phyloP scores from a whole-genome alignment of 805 yeast species.

The Yarrowia sp. region DNA sequence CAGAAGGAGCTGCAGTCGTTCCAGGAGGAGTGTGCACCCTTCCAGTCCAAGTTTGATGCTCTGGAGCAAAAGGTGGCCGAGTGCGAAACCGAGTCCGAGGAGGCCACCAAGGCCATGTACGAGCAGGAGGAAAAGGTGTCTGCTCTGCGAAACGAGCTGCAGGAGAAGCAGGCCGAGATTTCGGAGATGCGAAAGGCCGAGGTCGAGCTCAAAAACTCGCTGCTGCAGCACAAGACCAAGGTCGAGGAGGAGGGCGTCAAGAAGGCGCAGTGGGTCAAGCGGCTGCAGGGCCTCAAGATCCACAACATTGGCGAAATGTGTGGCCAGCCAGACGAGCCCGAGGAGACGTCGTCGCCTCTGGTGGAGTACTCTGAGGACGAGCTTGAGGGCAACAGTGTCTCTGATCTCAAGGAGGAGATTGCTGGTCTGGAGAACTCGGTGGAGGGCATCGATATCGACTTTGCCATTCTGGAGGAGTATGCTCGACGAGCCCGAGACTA shows the following conservation, averaged over 20 bases:
- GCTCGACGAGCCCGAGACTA: slow-evolving; percentile 64
- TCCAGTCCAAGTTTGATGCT: slow-evolving; percentile 38
- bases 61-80: slow-evolving; percentile 28
- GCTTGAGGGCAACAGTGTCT: slow-evolving; percentile 47
- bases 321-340: slow-evolving; percentile 25
- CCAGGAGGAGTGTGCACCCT: slow-evolving; percentile 38
- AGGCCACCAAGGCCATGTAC: slow-evolving; percentile 30
- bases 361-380: slow-evolving; percentile 51
- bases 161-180: slow-evolving; percentile 44
- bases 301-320: slow-evolving; percentile 24
- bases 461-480: slow-evolving; percentile 74
- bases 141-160: slow-evolving; percentile 41
- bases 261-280: slow-evolving; percentile 25
- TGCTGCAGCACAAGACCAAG: slow-evolving; percentile 53
- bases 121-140: slow-evolving; percentile 36
- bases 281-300: slow-evolving; percentile 13
- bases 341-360: slow-evolving; percentile 32
- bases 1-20: slow-evolving; percentile 49
- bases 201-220: slow-evolving; percentile 59
- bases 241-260: slow-evolving; percentile 41
- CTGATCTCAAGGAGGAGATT: slow-evolving; percentile 50
- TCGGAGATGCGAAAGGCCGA: slow-evolving; percentile 61
- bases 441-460: slow-evolving; percentile 58
- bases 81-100: slow-evolving; percentile 28
- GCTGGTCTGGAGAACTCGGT: slow-evolving; percentile 54